These are phyloP conservation scores for Zychaea mexicana DNA, from an alignment of 371 early-diverging fungal genomes.

Conservation along the genomic window DNA sequence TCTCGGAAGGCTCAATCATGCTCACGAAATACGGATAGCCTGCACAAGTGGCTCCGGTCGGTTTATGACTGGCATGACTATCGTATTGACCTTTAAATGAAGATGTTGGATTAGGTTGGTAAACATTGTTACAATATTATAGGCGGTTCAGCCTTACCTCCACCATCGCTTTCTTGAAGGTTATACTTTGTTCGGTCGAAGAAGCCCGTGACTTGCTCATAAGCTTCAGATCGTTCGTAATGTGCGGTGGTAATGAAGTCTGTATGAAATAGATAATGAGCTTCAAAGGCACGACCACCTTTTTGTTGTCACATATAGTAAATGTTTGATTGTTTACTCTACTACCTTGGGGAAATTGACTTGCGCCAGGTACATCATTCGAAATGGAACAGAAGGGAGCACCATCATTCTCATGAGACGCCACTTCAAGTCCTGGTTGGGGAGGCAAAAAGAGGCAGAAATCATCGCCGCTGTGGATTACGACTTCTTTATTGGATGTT, in stretches of 20 bases:
- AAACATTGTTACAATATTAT: neutral
- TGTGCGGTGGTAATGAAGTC: conserved; percentile 54
- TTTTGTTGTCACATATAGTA: neutral
- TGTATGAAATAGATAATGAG: too few species aligned
- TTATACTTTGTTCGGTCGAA: conserved; percentile 51
- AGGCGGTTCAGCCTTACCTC: conserved; percentile 20
- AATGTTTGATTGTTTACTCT: neutral
- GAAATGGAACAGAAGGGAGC: conserved; percentile 56
- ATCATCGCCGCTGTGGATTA: conserved; percentile 28
- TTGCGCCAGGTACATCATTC: conserved; percentile 42
- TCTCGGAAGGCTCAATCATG: conserved; percentile 44
- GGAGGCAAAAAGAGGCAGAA: conserved; percentile 66
- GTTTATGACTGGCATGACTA: conserved; percentile 25
- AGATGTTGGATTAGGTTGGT: too few species aligned
- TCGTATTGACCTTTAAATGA: conserved; percentile 38
- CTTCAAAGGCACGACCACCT: too few species aligned
- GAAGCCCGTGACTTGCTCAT: conserved; percentile 60
- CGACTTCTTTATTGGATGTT: neutral
- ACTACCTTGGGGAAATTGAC: conserved; percentile 49
- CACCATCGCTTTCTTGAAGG: conserved; percentile 45
- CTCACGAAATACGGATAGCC: conserved; percentile 46
- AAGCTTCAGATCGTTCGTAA: conserved; percentile 37
- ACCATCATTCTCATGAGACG: conserved; percentile 52
- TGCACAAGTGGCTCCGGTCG: conserved; percentile 30
- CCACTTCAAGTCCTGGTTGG: conserved; percentile 55